phyloP scores from a whole-genome alignment of 257 asterid genomes.

The Solanum neorickii region DNA sequence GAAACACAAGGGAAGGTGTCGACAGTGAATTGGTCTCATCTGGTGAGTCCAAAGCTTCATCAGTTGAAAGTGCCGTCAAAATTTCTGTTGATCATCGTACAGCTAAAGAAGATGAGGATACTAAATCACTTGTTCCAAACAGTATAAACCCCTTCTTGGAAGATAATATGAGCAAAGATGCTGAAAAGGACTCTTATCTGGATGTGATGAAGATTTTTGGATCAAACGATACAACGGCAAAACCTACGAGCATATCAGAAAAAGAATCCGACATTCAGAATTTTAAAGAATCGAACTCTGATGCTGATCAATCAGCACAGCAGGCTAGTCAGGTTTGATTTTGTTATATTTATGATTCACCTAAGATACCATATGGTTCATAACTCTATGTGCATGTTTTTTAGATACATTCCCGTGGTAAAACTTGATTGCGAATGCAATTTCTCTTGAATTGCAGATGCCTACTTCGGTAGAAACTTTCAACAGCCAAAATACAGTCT shows the following conservation, averaged over 20 bases:
- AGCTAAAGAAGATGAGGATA: slow-evolving; percentile 3
- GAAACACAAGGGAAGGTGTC: slow-evolving; percentile 9
- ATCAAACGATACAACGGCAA: not conserved
- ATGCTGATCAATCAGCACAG: slow-evolving; percentile 3
- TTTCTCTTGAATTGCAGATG: not conserved
- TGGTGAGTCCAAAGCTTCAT: slow-evolving; percentile 3
- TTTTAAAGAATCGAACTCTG: slow-evolving; percentile 24
- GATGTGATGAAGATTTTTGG: slow-evolving; percentile 9
- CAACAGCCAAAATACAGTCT: not conserved
- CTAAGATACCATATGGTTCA: not conserved
- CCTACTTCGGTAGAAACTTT: not conserved
- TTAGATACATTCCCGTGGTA: not conserved
- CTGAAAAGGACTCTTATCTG: not conserved
- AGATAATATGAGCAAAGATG: slow-evolving; percentile 3
- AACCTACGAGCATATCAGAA: slow-evolving; percentile 8
- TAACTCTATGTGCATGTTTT: not conserved
- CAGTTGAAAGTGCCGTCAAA: slow-evolving; percentile 1
- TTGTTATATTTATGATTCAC: not conserved
- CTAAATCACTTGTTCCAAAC: slow-evolving; percentile 2
- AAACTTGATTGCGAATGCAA: not conserved
- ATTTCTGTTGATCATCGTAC: slow-evolving; percentile 11
- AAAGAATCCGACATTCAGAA: slow-evolving; percentile 26
- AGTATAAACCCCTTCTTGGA: slow-evolving; percentile 9
- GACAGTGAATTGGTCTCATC: slow-evolving; percentile 12
- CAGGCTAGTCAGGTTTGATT: slow-evolving; percentile 36